These are phyloP conservation scores for Colletotrichum sp. DNA, from an alignment of 2,329 filamentous ascomycete species.

Conservation along the genomic window DNA sequence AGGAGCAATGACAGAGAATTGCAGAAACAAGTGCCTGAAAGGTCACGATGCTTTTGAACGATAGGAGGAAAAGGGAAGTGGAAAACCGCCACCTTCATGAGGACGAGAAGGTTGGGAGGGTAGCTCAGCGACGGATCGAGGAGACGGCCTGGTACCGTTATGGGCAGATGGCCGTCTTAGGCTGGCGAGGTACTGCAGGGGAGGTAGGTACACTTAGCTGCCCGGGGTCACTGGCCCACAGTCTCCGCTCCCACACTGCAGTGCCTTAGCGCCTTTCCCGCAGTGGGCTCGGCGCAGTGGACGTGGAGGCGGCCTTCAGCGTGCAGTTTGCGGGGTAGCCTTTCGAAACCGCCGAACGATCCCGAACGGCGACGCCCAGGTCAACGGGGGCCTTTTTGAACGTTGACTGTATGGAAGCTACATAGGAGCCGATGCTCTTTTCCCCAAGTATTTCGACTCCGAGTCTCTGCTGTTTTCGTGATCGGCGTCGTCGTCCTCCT, in stretches of 20 bases:
- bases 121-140: not conserved
- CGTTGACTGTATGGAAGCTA: not conserved
- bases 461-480: not conserved
- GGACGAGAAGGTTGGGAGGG: not conserved
- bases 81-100: constrained; percentile 5
- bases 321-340: constrained; percentile 18
- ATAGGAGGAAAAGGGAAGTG: not conserved
- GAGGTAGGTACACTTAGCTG: not conserved
- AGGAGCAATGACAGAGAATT: not conserved
- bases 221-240: not conserved
- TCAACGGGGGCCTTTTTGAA: not conserved
- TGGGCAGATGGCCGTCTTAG: constrained; percentile 12
- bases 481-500: not conserved
- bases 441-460: not conserved
- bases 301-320: not conserved
- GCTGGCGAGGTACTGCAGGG: not conserved
- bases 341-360: constrained; percentile 16
- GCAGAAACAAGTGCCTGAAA: not conserved
- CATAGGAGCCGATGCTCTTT: not conserved
- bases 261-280: constrained; percentile 1
- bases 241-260: not conserved
- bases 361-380: not conserved
- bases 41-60: not conserved
- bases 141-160: not conserved
- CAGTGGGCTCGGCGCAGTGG: not conserved